A percentile compares a stretch with the other conserved stretches of the same genome.
phyloP scores from a whole-genome alignment of 129 eudicot genomes.

The Arctium lappa region DNA sequence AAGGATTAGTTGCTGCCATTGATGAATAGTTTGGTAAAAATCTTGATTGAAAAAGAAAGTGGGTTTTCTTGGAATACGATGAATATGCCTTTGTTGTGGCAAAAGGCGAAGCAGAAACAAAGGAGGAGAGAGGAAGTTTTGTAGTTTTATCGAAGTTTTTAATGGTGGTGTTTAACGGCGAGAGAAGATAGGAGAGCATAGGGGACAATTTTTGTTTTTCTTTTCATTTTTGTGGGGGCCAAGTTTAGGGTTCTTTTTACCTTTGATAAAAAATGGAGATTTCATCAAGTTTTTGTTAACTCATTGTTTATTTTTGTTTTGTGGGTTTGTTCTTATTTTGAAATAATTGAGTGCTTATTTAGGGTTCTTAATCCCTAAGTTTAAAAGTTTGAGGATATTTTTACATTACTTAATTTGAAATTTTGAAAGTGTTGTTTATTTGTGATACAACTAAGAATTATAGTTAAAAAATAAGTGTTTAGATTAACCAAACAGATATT shows the following conservation, averaged over 20 bases:
- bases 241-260: not conserved
- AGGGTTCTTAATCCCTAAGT: too few species aligned
- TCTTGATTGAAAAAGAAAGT: constrained; percentile 1
- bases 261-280: too few species aligned
- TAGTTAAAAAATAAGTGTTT: too few species aligned
- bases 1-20: constrained; percentile 49
- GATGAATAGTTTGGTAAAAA: constrained; percentile 17
- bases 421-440: too few species aligned
- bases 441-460: too few species aligned
- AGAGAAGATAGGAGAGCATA: not conserved
- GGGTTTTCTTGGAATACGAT: constrained; percentile 7
- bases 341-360: too few species aligned
- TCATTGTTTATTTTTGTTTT: too few species aligned
- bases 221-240: not conserved
- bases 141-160: not conserved
- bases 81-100: constrained; percentile 25
- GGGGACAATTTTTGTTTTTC: not conserved
- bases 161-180: not conserved
- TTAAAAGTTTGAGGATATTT: too few species aligned
- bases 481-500: too few species aligned
- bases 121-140: constrained; percentile 8
- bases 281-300: too few species aligned
- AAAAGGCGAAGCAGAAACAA: constrained; percentile 3
- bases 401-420: too few species aligned
- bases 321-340: too few species aligned